A percentile compares a stretch with the other conserved stretches of the same genome.
Conservation (phyloP, 2,329 filamentous ascomycete genomes). For the Colletotrichum higginsianum region DNA sequence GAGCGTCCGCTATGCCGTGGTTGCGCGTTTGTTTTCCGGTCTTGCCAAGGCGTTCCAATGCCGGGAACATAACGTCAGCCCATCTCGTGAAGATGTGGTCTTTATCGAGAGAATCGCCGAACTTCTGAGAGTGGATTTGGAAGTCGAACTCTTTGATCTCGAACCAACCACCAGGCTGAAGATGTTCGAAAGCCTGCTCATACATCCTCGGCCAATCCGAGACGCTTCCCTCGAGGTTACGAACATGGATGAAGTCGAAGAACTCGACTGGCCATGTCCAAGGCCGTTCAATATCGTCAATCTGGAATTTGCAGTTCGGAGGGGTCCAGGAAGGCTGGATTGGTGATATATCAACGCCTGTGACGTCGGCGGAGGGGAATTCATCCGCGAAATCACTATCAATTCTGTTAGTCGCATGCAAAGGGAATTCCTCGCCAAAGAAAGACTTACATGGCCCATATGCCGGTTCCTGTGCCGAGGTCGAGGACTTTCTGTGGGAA, state of each 20-base stretch:
- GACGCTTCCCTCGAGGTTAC: conserved; percentile 64
- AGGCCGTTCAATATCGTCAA: conserved; percentile 52
- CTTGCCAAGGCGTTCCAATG: conserved; percentile 45
- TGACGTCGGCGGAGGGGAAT: conserved; percentile 45
- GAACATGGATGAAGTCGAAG: conserved; percentile 74
- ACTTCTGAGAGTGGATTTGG: neutral
- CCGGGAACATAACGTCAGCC: conserved; percentile 46
- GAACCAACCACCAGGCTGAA: conserved; percentile 53
- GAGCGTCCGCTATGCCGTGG: conserved; percentile 41
- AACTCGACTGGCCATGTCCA: conserved; percentile 64
- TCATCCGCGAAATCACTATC: conserved; percentile 1
- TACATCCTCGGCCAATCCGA: conserved; percentile 67
- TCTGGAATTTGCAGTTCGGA: conserved; percentile 54
- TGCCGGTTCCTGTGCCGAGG: neutral
- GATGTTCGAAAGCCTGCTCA: conserved; percentile 58
- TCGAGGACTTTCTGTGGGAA: conserved; percentile 1
- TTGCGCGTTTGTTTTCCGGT: conserved; percentile 43
- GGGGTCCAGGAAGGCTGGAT: conserved; percentile 69
- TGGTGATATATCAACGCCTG: conserved; percentile 69
- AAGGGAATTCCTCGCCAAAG: no score
- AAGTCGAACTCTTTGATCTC: conserved; percentile 50
- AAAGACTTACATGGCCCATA: neutral
- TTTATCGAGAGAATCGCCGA: neutral
- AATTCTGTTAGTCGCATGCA: no score
- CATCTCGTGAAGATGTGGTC: conserved; percentile 48